These are phyloP conservation scores for Monosporozyma yasuniensis DNA, from an alignment of 805 yeast genomes.

Conservation along the genomic window DNA sequence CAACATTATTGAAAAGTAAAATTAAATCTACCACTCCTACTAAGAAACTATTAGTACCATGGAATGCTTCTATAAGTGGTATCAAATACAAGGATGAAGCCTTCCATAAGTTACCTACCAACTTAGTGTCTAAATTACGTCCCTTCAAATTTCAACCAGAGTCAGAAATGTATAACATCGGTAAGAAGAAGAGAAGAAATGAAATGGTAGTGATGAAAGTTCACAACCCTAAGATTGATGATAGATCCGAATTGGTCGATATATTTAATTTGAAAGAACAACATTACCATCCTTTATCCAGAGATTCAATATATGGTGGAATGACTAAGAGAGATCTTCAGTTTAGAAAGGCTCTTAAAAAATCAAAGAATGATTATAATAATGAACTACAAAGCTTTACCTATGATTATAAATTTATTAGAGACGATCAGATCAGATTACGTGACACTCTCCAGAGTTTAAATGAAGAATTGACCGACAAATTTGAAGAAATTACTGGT, in stretches of 20 bases:
- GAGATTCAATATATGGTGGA: neutral
- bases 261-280: conserved; percentile 9
- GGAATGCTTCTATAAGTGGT: conserved; percentile 35
- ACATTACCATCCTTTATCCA: neutral
- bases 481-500: conserved; percentile 18
- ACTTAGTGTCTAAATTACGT: conserved; percentile 29
- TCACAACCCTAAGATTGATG: conserved; percentile 28
- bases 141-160: conserved; percentile 40
- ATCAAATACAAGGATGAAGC: conserved; percentile 25
- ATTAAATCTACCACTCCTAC: conserved; percentile 3
- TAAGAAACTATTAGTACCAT: conserved; percentile 29
- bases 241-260: conserved; percentile 22
- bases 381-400: conserved; percentile 12
- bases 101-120: conserved; percentile 31
- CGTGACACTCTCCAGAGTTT: conserved; percentile 16
- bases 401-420: conserved; percentile 21
- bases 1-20: neutral
- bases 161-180: neutral
- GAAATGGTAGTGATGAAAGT: conserved; percentile 39
- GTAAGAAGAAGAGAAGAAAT: conserved; percentile 43
- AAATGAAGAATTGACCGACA: conserved; percentile 16
- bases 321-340: neutral
- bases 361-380: conserved; percentile 11
- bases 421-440: conserved; percentile 20
- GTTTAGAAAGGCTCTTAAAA: conserved; percentile 2